Conservation (phyloP, 805 yeast genomes). For the Danielia oregonensis region DNA sequence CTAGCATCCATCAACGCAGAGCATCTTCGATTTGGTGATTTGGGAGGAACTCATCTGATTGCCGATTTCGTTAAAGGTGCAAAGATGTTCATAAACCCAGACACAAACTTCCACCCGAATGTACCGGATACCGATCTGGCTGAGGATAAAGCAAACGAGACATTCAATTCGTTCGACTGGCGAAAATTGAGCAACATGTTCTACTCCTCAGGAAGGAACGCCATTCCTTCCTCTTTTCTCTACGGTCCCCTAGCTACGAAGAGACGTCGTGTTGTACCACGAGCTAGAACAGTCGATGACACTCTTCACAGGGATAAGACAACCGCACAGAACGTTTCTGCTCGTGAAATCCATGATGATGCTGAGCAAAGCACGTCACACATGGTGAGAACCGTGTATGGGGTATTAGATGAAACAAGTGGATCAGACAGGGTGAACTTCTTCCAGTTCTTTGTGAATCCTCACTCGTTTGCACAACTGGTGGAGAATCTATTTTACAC, state of each 20-base stretch:
- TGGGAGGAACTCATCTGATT: constrained; percentile 47
- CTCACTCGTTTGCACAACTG: constrained; percentile 69
- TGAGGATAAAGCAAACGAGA: constrained; percentile 8
- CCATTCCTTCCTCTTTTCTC: constrained; percentile 56
- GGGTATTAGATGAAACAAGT: constrained; percentile 25
- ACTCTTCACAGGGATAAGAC: constrained; percentile 28
- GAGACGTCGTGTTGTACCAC: constrained; percentile 37
- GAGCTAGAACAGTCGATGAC: constrained; percentile 38
- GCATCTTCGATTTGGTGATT: constrained; percentile 55
- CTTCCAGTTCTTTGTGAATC: constrained; percentile 68
- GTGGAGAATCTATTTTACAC: constrained; percentile 82
- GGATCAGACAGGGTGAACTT: constrained; percentile 46
- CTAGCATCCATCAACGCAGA: constrained; percentile 63
- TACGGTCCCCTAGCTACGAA: constrained; percentile 69
- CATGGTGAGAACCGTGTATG: constrained; percentile 55
- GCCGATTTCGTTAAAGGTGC: constrained; percentile 42
- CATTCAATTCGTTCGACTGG: constrained; percentile 56
- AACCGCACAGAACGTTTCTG: constrained; percentile 51
- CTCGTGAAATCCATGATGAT: constrained; percentile 46
- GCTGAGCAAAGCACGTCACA: constrained; percentile 62
- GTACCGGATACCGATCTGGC: constrained; percentile 15
- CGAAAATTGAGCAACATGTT: constrained; percentile 51
- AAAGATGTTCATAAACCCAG: constrained; percentile 28
- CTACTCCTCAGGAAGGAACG: constrained; percentile 42
- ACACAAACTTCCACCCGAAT: constrained; percentile 1